phyloP scores from a whole-genome alignment of 176 grass and related monocot genomes.

The Phragmites australis region DNA sequence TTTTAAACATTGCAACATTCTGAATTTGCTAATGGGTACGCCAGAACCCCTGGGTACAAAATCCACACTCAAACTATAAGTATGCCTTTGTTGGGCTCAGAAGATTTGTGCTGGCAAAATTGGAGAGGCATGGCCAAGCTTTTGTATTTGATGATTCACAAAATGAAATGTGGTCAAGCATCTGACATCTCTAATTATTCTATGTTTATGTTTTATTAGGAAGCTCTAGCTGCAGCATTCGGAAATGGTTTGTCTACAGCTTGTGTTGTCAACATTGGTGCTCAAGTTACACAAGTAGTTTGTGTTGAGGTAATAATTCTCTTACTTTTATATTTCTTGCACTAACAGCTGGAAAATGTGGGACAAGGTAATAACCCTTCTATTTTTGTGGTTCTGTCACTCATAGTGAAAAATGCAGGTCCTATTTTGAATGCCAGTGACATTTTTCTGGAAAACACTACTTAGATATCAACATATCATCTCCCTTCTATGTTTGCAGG shows the following conservation, averaged over 20 bases:
- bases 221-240: slow-evolving; percentile 93
- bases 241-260: slow-evolving; percentile 95
- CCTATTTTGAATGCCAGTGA: slow-evolving; percentile 21
- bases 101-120: neutral
- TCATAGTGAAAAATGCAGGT: neutral
- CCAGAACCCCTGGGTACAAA: no score
- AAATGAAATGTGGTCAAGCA: neutral
- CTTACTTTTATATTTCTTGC: slow-evolving; percentile 8
- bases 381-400: neutral
- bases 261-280: slow-evolving; percentile 94
- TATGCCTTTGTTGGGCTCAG: slow-evolving; percentile 14
- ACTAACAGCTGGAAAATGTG: neutral
- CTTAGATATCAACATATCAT: slow-evolving; percentile 15
- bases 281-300: slow-evolving; percentile 93
- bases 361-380: neutral
- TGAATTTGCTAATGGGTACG: no score
- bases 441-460: slow-evolving; percentile 14
- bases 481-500: slow-evolving; percentile 54
- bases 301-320: slow-evolving; percentile 78
- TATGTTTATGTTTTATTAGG: slow-evolving; percentile 52
- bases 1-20: no score
- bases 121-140: neutral
- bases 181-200: slow-evolving; percentile 22
- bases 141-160: slow-evolving; percentile 5
- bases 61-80: no score